Evolutionary conservation across 2,329 filamentous ascomycete species (phyloP).

Genomic region (Hirsutella minnesotensis): DNA sequence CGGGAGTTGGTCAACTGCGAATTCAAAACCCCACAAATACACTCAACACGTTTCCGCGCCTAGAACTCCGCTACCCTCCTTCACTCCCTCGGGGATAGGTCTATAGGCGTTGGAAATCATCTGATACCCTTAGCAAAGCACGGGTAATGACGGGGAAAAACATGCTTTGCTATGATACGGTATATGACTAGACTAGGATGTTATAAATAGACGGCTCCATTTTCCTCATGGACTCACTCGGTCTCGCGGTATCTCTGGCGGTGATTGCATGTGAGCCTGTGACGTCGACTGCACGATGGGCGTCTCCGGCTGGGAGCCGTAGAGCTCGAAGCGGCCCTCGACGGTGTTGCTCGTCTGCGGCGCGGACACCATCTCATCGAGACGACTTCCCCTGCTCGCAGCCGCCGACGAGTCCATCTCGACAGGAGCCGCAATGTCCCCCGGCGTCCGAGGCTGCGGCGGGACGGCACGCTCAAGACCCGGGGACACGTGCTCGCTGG

Average conservation of each 20-base stretch:
- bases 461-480: slow-evolving; percentile 27
- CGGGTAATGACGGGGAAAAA: background rate
- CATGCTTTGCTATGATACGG: background rate
- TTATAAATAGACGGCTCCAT: slow-evolving; percentile 12
- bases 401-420: slow-evolving; percentile 35
- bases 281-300: background rate
- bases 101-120: too few species aligned
- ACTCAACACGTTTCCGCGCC: background rate
- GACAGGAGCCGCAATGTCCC: slow-evolving; percentile 37
- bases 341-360: slow-evolving; percentile 12
- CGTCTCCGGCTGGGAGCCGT: slow-evolving; percentile 21
- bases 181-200: slow-evolving; percentile 12
- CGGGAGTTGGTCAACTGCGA: background rate
- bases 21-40: background rate
- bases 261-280: background rate
- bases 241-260: background rate
- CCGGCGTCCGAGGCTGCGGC: slow-evolving; percentile 18
- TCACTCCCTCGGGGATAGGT: too few species aligned
- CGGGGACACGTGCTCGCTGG: slow-evolving; percentile 8
- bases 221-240: background rate
- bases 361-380: slow-evolving; percentile 6
- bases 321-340: slow-evolving; percentile 29
- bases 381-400: background rate
- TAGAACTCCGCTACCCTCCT: too few species aligned
- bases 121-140: background rate